Evolutionary conservation across 495 filamentous ascomycete genomes (phyloP), one percentile per base, ranked within the genome.

Genomic region (Friedmanniomyces simplex): DNA sequence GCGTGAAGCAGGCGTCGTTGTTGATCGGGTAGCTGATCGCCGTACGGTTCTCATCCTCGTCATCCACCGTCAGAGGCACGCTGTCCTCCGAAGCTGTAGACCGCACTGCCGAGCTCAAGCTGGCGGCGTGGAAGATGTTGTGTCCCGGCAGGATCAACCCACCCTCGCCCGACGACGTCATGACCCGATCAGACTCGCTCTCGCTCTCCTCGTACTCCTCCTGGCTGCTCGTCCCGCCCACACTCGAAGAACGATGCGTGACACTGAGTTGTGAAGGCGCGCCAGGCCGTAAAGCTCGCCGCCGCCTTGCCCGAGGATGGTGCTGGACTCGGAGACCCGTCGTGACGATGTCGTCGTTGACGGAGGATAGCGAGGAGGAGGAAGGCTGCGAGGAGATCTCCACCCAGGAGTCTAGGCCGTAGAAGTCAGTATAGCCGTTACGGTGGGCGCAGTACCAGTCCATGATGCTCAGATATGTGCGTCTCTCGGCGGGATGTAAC

Each of bases 321-420:
- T 74, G 77, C 61, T 86, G 82, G 37, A 95, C 83, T 24, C 83
- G 81, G 16, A 95, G 80, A 14, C 89, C 88, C 10, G 87, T 90
- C 14, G 86, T 91, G 52, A 94, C 85, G 63, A 95, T 86, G 55
- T 96, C 90, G 52, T 95, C 90, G 58, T 78, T 85, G 22, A 72
- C 74, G 20, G 89, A 95, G 13, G 91, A 96, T n/a, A 93, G 74
- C 30, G 82, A 86, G 14, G 93, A 95, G 11, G 91, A 91, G 1
- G 91, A 96, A 21, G 91, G 89, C 57, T 94, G 88, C 1, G 93
- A 97, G 46, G 87, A 79, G 55, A 98, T 82, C 69, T 98, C 93
- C 67, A 98, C 83, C 93, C 93, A 98, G 1, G 91, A 96, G 72
- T 96, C 93, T 91, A 80, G 20, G 32, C 12, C 41, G 54, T 55